Percentiles rank a stretch among this genome's conserved stretches.
Evolutionary conservation across 305 asterid genomes (phyloP).

Genomic region (Ajuga reptans): DNA sequence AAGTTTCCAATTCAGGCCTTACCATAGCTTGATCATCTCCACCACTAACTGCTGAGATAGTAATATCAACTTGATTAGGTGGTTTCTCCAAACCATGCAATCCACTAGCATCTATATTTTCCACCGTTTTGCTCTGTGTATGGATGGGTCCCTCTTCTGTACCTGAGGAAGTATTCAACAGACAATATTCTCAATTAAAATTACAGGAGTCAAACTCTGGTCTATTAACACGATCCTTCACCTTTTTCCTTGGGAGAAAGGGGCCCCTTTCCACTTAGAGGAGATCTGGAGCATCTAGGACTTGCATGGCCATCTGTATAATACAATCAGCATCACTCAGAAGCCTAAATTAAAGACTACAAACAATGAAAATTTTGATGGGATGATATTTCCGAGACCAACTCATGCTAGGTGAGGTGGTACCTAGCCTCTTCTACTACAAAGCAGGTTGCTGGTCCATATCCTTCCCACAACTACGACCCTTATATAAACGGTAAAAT

Average conservation of each 20-base stretch:
- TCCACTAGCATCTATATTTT: constrained; percentile 33
- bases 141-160: constrained; percentile 30
- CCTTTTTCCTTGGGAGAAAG: constrained; percentile 30
- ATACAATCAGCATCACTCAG: constrained; percentile 9
- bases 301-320: constrained; percentile 26
- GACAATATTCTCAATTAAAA: background rate
- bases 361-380: background rate
- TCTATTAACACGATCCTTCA: constrained; percentile 14
- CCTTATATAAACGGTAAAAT: background rate
- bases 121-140: constrained; percentile 25
- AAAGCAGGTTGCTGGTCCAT: too few species aligned
- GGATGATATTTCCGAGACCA: background rate
- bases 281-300: constrained; percentile 17
- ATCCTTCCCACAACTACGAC: background rate
- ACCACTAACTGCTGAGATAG: constrained; percentile 2
- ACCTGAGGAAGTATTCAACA: constrained; percentile 29
- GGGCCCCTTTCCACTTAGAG: constrained; percentile 18
- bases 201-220: background rate
- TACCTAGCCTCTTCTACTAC: too few species aligned
- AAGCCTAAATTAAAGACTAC: background rate
- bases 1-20: constrained; percentile 42
- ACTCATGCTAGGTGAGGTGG: too few species aligned
- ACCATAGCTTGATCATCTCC: constrained; percentile 4
- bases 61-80: background rate
- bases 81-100: constrained; percentile 7